Percentiles rank a stretch among this genome's conserved stretches.
These are phyloP conservation scores for Micractinium conductrix DNA, from an alignment of 139 green algal genomes.

Conservation along the genomic window DNA sequence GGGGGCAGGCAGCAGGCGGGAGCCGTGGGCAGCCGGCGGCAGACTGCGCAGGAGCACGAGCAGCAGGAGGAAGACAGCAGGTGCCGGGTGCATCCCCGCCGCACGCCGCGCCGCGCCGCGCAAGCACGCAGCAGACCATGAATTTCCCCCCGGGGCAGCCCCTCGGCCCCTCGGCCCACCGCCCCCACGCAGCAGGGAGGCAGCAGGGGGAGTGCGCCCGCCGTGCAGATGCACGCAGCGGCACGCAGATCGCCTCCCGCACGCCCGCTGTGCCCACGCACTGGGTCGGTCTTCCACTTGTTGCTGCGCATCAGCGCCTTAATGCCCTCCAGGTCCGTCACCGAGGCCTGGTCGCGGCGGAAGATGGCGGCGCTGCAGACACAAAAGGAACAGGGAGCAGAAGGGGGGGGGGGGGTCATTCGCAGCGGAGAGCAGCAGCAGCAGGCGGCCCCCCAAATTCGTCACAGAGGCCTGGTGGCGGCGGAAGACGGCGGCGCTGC, in stretches of 20 bases:
- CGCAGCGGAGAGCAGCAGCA: no score
- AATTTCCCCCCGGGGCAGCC: no score
- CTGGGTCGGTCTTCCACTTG: slow-evolving; percentile 56
- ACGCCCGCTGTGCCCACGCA: background rate
- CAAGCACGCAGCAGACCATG: no score
- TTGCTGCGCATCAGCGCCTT: slow-evolving; percentile 75
- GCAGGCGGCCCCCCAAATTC: background rate
- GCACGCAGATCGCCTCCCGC: background rate
- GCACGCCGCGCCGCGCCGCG: no score
- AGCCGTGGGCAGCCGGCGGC: no score
- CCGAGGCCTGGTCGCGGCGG: slow-evolving; percentile 59
- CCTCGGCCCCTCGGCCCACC: background rate
- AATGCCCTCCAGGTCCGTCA: slow-evolving; percentile 56
- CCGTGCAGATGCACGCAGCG: background rate
- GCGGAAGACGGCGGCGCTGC: background rate
- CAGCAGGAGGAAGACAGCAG: no score
- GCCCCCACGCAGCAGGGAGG: no score
- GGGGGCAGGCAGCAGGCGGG: background rate
- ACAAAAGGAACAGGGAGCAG: no score
- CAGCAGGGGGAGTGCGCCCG: background rate
- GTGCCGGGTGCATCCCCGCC: no score
- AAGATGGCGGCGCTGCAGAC: slow-evolving; percentile 64
- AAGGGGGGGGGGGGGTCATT: no score
- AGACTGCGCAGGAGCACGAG: no score
- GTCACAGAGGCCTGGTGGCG: background rate